These are phyloP conservation scores for Flaveria sonorensis DNA, from an alignment of 129 eudicot species.

Conservation along the genomic window DNA sequence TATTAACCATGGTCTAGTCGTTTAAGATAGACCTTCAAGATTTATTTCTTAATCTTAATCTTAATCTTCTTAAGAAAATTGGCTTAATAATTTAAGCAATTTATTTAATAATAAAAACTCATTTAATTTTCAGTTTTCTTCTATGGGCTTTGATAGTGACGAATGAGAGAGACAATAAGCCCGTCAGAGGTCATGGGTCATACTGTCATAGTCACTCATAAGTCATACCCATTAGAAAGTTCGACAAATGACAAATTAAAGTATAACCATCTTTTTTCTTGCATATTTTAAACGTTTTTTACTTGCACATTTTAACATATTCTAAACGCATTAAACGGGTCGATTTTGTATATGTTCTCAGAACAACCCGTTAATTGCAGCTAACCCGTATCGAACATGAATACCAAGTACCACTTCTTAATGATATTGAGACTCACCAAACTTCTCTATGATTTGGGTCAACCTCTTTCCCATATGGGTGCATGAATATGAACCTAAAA, in stretches of 20 bases:
- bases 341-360: not conserved
- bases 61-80: too few species aligned
- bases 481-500: not conserved
- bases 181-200: not conserved
- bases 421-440: not conserved
- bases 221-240: not conserved
- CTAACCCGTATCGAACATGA: not conserved
- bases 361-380: not conserved
- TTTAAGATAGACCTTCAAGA: not conserved
- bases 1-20: not conserved
- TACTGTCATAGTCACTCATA: too few species aligned
- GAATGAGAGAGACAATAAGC: not conserved
- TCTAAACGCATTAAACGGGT: too few species aligned
- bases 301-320: too few species aligned
- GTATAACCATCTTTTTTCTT: too few species aligned
- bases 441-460: not conserved
- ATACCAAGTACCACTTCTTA: not conserved
- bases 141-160: conserved; percentile 7
- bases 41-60: too few species aligned
- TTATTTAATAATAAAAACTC: not conserved
- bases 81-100: too few species aligned
- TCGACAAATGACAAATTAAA: not conserved
- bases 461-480: not conserved
- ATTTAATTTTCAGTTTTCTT: not conserved
- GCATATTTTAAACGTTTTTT: too few species aligned